Conservation (phyloP, 2,329 filamentous ascomycete genomes). For the Pseudophaeomoniella oleicola region DNA sequence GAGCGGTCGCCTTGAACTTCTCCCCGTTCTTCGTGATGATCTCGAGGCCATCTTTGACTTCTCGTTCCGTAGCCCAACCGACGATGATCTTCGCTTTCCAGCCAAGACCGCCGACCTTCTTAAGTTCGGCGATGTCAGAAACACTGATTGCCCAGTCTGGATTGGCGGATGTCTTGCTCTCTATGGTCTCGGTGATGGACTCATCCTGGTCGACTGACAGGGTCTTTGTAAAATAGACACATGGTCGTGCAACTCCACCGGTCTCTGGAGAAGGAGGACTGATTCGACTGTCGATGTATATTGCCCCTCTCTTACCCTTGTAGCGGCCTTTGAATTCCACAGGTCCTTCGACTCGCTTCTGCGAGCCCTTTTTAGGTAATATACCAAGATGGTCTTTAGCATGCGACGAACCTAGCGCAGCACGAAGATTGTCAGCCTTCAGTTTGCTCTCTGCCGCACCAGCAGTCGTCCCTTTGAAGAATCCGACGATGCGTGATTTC, state of each 20-base stretch:
- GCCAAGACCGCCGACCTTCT: slow-evolving; percentile 66
- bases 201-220: slow-evolving; percentile 17
- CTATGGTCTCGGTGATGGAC: slow-evolving; percentile 26
- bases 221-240: slow-evolving; percentile 50
- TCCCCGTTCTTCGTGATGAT: slow-evolving; percentile 42
- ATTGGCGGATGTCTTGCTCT: slow-evolving; percentile 33
- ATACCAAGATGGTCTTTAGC: slow-evolving; percentile 61
- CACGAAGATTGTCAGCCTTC: slow-evolving; percentile 56
- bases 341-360: slow-evolving; percentile 42
- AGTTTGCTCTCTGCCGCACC: slow-evolving; percentile 59
- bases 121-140: slow-evolving; percentile 56
- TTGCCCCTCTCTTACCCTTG: slow-evolving; percentile 55
- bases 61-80: slow-evolving; percentile 59
- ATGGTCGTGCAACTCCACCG: slow-evolving; percentile 50
- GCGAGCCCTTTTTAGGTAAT: slow-evolving; percentile 34
- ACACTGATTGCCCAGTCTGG: slow-evolving; percentile 58
- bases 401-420: slow-evolving; percentile 41
- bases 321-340: slow-evolving; percentile 62
- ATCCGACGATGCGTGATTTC: slow-evolving; percentile 40
- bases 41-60: slow-evolving; percentile 62
- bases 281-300: slow-evolving; percentile 42
- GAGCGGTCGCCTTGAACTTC: slow-evolving; percentile 51
- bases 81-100: slow-evolving; percentile 78
- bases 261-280: slow-evolving; percentile 23
- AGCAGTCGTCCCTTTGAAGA: slow-evolving; percentile 57